These are phyloP conservation scores for Coccomyxa sp. DNA, from an alignment of 139 green algal species.

Conservation along the genomic window DNA sequence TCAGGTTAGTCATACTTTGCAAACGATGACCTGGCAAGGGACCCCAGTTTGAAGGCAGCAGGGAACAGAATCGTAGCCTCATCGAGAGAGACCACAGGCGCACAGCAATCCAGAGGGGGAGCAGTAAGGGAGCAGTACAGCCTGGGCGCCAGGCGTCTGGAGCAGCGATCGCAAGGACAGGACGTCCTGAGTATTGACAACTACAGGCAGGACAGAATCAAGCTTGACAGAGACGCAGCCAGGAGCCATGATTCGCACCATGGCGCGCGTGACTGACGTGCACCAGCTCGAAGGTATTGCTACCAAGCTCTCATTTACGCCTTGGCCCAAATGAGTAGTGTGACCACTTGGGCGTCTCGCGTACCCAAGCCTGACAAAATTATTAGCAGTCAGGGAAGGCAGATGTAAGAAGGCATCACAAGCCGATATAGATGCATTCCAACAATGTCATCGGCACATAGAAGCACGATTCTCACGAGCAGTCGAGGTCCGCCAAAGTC, in stretches of 20 bases:
- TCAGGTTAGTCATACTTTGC: no score
- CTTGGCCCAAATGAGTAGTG: no score
- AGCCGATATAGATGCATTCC: not conserved
- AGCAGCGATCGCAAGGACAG: not conserved
- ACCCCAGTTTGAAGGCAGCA: no score
- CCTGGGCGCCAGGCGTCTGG: not conserved
- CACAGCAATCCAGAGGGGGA: not conserved
- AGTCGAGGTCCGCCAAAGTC: no score
- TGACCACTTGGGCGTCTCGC: not conserved
- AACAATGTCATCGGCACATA: not conserved
- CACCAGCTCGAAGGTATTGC: not conserved
- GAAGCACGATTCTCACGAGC: not conserved
- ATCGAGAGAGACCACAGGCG: not conserved
- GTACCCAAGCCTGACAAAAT: not conserved
- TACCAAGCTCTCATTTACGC: no score
- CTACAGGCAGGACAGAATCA: not conserved
- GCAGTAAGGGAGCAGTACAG: not conserved
- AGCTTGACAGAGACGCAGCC: not conserved
- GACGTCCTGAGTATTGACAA: not conserved
- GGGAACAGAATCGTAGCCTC: no score
- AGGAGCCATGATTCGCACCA: slow-evolving; percentile 1
- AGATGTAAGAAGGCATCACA: not conserved
- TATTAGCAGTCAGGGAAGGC: not conserved
- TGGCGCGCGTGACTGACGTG: not conserved
- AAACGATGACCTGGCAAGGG: no score